Base-by-base conservation (phyloP, 2,329 filamentous ascomycete species). In the Penicillium sp. region DNA sequence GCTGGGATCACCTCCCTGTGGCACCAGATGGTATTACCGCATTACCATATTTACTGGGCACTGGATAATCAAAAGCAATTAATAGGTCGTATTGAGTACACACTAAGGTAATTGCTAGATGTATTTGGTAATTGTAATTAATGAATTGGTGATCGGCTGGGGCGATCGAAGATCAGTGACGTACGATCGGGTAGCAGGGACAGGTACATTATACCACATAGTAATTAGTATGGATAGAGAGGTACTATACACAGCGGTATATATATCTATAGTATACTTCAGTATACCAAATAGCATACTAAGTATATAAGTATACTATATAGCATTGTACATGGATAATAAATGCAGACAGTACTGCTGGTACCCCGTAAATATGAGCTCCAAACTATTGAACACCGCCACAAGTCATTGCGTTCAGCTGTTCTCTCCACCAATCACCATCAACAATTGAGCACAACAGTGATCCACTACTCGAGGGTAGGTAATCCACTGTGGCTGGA, bases 111-210 rank as follows among this genome's bases (percentile, higher is more conserved):
- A 54, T 43, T 48, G 46, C 36, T 34, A 37, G 40, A 47, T 50
- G 13, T 23, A 42, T n/a, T 14, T n/a, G 37, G 37, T 40, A 24
- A 24, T 34, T 37, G 5, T 28, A 10, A 10, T 28, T 28, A 14
- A 7, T 33, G 3, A 33, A 33, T 33, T 33, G 29, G 29, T 33
- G 58, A 64, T 64, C 58, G 58, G 21, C 56, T 44, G 21, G 37
- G 37, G 24, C 31, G 61, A 64, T 64, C 62, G 56, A 34, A 62
- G 61, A 63, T 65, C 61, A 54, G 59, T 65, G 62, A 65, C 62
- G 62, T 64, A 26, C 16, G 6, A 10, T 18, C n/a, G n/a, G 34
- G 10, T 10, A n/a, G 6, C 11, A 5, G 18, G 5, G 18, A 16
- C 3, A 14, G 24, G 24, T 28, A 28, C 24, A 28, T 28, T 28